Base-by-base conservation (phyloP, 768 basidiomycete genomes). In the Russula lepida region DNA sequence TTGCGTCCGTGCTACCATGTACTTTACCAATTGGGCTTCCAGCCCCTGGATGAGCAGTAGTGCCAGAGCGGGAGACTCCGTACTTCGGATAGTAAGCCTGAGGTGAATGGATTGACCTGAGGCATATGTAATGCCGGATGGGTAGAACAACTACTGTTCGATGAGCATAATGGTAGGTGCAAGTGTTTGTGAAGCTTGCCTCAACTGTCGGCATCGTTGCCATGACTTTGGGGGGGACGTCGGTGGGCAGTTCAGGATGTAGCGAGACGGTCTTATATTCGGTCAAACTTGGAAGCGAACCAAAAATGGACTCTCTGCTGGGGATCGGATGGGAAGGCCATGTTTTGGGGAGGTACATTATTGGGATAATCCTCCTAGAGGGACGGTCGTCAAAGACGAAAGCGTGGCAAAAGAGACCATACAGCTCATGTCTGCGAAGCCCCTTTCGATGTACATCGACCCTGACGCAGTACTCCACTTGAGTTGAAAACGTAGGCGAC, bases 291-390 rank as follows among this genome's bases (percentile, higher is more conserved):
- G 60, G 54, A 47, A 63, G 64, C n/a, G 64, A 63, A 27, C 60
- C 54, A 23, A 68, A 21, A 70, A 68, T 56, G 66, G 66, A 17
- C 72, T 74, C 23, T 75, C 72, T 17, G 69, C 59, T 62, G 46
- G 76, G 52, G 4, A 75, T 69, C 17, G 76, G 73, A 39, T 70
- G 56, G 15, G 67, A 41, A 4, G 78, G 78, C 49, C 71, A 71
- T 17, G 77, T 71, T 65, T 78, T 77, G 2, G 78, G 78, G 21
- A 80, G 70, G 64, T 79, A 79, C 39, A 76, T 70, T 13, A 79
- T 67, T 11, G 73, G 75, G 49, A 78, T 71, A 39, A 60, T 60
- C 62, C 66, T 71, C 54, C 73, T 74, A 56, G 33, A 62, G 43
- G 30, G 17, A 35, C 13, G n/a, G 33, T n/a, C n/a, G 49, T 57